Percentiles rank a stretch among this genome's conserved stretches.
Evolutionary conservation across 108 stramenopile genomes (phyloP).

Genomic region (Schizochytrium sp.): DNA sequence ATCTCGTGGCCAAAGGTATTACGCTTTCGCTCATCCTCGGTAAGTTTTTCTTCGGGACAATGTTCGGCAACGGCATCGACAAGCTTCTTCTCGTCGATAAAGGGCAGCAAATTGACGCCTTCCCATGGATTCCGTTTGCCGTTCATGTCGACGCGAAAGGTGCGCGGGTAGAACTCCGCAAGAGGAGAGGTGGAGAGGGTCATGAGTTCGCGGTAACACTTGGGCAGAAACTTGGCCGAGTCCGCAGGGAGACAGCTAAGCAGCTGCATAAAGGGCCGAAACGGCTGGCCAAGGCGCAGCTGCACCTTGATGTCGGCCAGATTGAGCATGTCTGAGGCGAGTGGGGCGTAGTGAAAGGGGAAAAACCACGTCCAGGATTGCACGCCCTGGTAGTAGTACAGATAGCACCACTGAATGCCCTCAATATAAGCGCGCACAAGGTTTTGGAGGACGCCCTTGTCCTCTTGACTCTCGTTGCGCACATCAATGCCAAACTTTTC

Average conservation of each 20-base stretch:
- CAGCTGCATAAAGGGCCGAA: slow-evolving; percentile 84
- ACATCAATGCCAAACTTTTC: slow-evolving; percentile 74
- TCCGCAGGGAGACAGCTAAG: slow-evolving; percentile 88
- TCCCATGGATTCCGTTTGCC: slow-evolving; percentile 98
- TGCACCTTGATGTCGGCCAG: slow-evolving; percentile 53
- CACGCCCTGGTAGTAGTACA: slow-evolving; percentile 94
- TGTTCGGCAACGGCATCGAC: slow-evolving; percentile 62
- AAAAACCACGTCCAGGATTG: slow-evolving; percentile 93
- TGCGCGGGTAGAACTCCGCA: slow-evolving; percentile 66
- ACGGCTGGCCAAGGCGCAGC: slow-evolving; percentile 54
- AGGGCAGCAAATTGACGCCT: slow-evolving; percentile 93
- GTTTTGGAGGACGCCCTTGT: slow-evolving; percentile 54
- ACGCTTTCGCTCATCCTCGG: slow-evolving; percentile 54
- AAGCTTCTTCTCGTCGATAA: slow-evolving; percentile 89
- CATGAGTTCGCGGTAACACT: slow-evolving; percentile 78
- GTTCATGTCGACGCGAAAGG: slow-evolving; percentile 91
- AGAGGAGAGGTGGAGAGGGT: slow-evolving; percentile 71
- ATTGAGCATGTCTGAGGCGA: slow-evolving; percentile 76
- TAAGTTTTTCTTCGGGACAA: slow-evolving; percentile 65
- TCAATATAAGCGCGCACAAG: slow-evolving; percentile 76
- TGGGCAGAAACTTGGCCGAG: slow-evolving; percentile 74
- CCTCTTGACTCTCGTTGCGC: slow-evolving; percentile 61
- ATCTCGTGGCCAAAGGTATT: slow-evolving; percentile 67
- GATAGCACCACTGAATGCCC: slow-evolving; percentile 83
- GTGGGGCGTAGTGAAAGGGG: slow-evolving; percentile 83